Evolutionary conservation across 257 asterid genomes (phyloP).

Genomic region (Solanum commersonii): DNA sequence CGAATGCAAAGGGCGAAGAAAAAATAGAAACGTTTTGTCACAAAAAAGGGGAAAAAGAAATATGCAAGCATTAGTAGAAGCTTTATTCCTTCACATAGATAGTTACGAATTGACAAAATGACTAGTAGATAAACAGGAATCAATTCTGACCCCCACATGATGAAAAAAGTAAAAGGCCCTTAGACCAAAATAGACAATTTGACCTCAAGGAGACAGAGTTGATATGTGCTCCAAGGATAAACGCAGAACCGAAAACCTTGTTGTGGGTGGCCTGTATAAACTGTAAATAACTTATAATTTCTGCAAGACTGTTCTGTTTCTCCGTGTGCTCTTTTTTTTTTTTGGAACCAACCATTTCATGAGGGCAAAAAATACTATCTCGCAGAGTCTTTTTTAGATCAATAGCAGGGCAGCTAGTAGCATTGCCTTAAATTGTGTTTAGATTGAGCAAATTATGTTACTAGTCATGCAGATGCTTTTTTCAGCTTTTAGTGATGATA

Average conservation of each 20-base stretch:
- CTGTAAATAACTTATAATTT: background rate
- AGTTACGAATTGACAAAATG: background rate
- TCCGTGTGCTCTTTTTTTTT: background rate
- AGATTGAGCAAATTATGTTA: background rate
- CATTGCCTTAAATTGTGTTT: background rate
- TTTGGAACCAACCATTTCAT: background rate
- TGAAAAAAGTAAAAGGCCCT: background rate
- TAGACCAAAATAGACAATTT: background rate
- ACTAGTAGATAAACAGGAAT: background rate
- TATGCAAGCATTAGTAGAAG: background rate
- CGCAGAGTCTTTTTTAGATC: background rate
- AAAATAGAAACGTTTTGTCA: background rate
- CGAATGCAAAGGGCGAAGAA: background rate
- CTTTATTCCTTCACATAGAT: background rate
- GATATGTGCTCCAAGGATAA: background rate
- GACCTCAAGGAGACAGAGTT: background rate
- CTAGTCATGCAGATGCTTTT: background rate
- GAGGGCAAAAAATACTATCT: background rate
- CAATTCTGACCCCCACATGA: background rate
- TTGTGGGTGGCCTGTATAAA: background rate
- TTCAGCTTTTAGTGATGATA: background rate
- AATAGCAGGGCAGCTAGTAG: background rate
- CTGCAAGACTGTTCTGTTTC: background rate
- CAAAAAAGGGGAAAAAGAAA: background rate
- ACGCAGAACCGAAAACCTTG: background rate